phyloP scores from a whole-genome alignment of 2,329 filamentous ascomycete species.

The Xylaria sp. region DNA sequence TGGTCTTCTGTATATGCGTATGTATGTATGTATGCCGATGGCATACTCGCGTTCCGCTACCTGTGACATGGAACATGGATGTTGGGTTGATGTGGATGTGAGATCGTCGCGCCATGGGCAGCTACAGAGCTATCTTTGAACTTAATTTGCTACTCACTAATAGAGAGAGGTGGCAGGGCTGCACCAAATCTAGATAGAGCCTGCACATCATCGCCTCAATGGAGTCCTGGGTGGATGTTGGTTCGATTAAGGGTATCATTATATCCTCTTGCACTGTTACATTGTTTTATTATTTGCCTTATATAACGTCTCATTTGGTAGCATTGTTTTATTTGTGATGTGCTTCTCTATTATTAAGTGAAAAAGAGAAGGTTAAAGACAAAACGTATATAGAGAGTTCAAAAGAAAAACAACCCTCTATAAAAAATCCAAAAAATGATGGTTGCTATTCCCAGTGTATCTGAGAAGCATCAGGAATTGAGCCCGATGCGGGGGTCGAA shows the following conservation, averaged over 20 bases:
- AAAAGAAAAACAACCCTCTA: background rate
- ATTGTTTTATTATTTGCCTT: background rate
- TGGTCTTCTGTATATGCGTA: background rate
- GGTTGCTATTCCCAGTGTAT: conserved; percentile 24
- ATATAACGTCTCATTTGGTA: too few species aligned
- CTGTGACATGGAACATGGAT: conserved; percentile 24
- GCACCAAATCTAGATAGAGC: background rate
- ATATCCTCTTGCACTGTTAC: background rate
- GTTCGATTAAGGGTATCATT: background rate
- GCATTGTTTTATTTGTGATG: too few species aligned
- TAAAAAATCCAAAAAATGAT: background rate
- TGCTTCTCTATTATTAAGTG: too few species aligned
- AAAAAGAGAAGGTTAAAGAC: background rate
- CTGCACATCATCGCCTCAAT: conserved; percentile 4
- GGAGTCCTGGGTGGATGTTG: background rate
- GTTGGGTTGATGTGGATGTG: background rate
- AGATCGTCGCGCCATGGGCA: background rate
- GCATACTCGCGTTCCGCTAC: background rate
- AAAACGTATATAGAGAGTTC: background rate
- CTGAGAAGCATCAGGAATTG: conserved; percentile 52
- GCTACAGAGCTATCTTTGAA: too few species aligned
- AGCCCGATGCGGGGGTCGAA: conserved; percentile 62
- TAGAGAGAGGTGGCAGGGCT: background rate
- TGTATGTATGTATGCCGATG: background rate
- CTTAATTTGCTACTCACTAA: background rate